Percentiles rank a stretch among this genome's conserved stretches.
Conservation (phyloP, 1,139 yeast genomes). For the Kluyveromyces marxianus region DNA sequence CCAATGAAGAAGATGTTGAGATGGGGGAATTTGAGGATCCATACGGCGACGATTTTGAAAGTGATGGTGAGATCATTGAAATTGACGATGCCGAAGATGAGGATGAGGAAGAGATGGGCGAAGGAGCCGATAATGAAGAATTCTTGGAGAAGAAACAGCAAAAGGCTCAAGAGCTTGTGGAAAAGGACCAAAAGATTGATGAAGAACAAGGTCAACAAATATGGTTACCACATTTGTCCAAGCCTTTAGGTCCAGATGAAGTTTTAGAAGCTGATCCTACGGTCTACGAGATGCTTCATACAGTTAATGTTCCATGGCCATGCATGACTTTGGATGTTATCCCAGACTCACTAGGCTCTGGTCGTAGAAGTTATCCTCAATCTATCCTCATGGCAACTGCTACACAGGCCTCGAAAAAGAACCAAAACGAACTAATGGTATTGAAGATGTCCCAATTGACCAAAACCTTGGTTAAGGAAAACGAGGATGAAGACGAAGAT, state of each 20-base stretch:
- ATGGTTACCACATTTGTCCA: constrained; percentile 80
- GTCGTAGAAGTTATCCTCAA: constrained; percentile 87
- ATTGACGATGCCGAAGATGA: constrained; percentile 57
- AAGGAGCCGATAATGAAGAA: constrained; percentile 24
- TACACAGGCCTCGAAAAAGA: constrained; percentile 82
- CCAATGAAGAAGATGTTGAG: constrained; percentile 35
- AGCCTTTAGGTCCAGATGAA: constrained; percentile 92
- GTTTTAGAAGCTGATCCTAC: constrained; percentile 94
- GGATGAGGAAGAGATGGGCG: constrained; percentile 51
- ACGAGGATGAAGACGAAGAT: constrained; percentile 60
- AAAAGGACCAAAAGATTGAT: constrained; percentile 30
- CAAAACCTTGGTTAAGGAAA: constrained; percentile 79
- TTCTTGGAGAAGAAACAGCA: constrained; percentile 24
- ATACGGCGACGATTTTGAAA: constrained; percentile 89
- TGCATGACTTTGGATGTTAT: constrained; percentile 84
- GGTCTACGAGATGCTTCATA: constrained; percentile 94
- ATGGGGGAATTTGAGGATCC: constrained; percentile 94
- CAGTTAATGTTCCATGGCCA: constrained; percentile 94
- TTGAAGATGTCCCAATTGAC: constrained; percentile 76
- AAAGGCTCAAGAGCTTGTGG: constrained; percentile 32
- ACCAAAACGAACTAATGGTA: constrained; percentile 81
- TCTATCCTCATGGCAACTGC: constrained; percentile 82
- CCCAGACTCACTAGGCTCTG: constrained; percentile 81
- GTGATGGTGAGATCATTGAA: constrained; percentile 84
- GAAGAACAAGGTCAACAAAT: constrained; percentile 34